Percentiles rank a stretch among this genome's conserved stretches.
phyloP scores from a whole-genome alignment of 257 asterid species.

The Vinca minor region DNA sequence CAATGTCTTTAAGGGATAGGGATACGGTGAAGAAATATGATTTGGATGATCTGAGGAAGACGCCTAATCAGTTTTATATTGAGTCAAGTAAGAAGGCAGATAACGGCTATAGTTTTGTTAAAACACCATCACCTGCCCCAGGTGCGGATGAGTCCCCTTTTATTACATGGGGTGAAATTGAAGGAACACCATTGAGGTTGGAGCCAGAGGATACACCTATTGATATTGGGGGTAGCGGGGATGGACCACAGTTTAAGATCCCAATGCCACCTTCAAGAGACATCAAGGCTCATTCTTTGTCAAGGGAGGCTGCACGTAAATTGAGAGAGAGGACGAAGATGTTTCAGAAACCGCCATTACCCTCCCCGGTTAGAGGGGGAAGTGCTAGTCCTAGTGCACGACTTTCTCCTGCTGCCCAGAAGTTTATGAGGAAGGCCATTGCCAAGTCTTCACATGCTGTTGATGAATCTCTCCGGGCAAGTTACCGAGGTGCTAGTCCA shows the following conservation, averaged over 20 bases:
- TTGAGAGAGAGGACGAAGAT: conserved; percentile 75
- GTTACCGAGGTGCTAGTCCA: conserved; percentile 85
- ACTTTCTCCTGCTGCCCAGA: conserved; percentile 89
- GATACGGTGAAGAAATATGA: conserved; percentile 72
- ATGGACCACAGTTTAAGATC: conserved; percentile 78
- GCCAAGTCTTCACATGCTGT: conserved; percentile 73
- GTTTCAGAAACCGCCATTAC: conserved; percentile 94
- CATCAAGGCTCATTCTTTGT: conserved; percentile 73
- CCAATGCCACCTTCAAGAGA: conserved; percentile 89
- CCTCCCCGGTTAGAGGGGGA: conserved; percentile 81
- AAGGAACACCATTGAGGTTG: conserved; percentile 87
- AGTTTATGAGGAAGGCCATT: conserved; percentile 79
- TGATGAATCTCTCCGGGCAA: conserved; percentile 86
- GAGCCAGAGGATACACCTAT: conserved; percentile 88
- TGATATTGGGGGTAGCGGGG: conserved; percentile 82
- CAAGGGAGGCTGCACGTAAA: conserved; percentile 88
- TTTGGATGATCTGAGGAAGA: conserved; percentile 79
- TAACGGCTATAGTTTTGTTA: conserved; percentile 80
- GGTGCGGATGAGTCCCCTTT: conserved; percentile 84
- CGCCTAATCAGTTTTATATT: conserved; percentile 61
- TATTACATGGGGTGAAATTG: conserved; percentile 97
- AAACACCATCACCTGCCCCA: conserved; percentile 95
- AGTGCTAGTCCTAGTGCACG: conserved; percentile 80
- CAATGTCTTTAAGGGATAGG: conserved; percentile 36
- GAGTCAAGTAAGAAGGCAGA: conserved; percentile 77